phyloP scores from a whole-genome alignment of 306 rosid genomes.

The Castanopsis chinensis region DNA sequence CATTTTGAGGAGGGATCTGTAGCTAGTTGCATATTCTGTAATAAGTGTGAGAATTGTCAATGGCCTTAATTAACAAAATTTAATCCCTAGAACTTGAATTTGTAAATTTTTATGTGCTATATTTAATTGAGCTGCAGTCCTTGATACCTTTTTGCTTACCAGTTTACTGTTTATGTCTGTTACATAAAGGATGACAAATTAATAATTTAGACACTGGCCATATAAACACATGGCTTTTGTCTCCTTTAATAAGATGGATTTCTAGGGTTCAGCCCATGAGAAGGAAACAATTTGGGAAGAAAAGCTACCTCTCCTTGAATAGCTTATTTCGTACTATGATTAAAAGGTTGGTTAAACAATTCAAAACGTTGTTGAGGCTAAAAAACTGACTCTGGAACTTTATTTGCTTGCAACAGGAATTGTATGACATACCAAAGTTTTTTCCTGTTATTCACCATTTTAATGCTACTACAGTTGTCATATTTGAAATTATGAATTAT shows the following conservation, averaged over 20 bases:
- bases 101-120: not conserved
- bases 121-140: not conserved
- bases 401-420: not conserved
- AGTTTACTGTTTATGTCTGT: not conserved
- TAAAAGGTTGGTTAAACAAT: too few species aligned
- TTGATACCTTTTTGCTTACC: not conserved
- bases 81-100: not conserved
- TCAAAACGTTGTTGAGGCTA: not conserved
- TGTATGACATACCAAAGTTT: not conserved
- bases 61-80: not conserved
- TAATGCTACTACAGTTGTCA: not conserved
- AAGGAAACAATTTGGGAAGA: too few species aligned
- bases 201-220: too few species aligned
- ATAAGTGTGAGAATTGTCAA: not conserved
- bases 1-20: not conserved
- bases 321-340: too few species aligned
- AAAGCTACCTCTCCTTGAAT: too few species aligned
- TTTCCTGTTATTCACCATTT: not conserved
- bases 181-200: too few species aligned
- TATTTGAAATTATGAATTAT: not conserved
- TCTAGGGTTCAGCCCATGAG: too few species aligned
- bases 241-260: too few species aligned
- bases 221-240: too few species aligned
- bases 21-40: not conserved
- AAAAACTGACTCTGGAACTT: not conserved